Evolutionary conservation across 1,284 basidiomycete genomes (phyloP).

Genomic region (Boletus mariae): DNA sequence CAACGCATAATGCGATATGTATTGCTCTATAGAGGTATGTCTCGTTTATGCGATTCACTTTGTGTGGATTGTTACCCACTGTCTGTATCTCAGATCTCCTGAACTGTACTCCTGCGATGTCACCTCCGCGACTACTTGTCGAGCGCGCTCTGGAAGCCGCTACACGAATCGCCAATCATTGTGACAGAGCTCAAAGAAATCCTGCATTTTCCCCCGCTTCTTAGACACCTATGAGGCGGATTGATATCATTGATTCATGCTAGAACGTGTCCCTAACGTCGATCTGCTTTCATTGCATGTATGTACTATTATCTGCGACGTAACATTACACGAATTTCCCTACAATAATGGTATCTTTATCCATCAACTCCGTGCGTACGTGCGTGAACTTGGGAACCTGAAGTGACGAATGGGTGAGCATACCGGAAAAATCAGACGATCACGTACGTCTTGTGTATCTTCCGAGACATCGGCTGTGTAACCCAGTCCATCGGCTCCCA

Average conservation of each 20-base stretch:
- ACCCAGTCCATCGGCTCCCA: constrained; percentile 71
- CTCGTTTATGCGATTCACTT: not conserved
- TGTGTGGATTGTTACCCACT: not conserved
- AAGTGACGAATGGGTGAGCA: not conserved
- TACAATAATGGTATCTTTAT: constrained; percentile 41
- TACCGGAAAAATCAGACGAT: constrained; percentile 1
- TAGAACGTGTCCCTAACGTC: not conserved
- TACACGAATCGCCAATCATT: constrained; percentile 56
- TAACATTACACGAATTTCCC: constrained; percentile 23
- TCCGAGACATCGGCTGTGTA: constrained; percentile 37
- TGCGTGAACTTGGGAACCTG: constrained; percentile 35
- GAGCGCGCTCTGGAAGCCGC: constrained; percentile 59
- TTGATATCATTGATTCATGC: constrained; percentile 4
- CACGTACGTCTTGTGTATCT: constrained; percentile 11
- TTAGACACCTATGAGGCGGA: constrained; percentile 5
- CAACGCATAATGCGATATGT: constrained; percentile 71
- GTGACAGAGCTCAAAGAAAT: constrained; percentile 62
- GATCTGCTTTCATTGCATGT: not conserved
- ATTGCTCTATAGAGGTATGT: constrained; percentile 58
- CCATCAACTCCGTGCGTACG: constrained; percentile 37
- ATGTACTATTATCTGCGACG: not conserved
- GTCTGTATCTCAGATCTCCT: constrained; percentile 37
- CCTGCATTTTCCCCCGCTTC: constrained; percentile 42
- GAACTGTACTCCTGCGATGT: constrained; percentile 40
- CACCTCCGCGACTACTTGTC: constrained; percentile 46